Conservation (phyloP, 768 basidiomycete species). For the Obba rivulosa region DNA sequence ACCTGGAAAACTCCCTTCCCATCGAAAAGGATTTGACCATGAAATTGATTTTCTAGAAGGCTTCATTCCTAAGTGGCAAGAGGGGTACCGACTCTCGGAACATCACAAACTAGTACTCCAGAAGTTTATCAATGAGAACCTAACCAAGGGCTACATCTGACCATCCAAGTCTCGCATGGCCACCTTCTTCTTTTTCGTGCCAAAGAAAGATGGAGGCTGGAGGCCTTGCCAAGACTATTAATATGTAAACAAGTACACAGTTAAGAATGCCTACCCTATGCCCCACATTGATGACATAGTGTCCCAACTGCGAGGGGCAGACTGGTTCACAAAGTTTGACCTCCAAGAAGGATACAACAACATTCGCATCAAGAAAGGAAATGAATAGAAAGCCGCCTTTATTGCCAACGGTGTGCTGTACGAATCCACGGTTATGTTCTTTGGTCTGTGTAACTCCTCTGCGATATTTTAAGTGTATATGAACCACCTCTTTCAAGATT, state of each 20-base stretch:
- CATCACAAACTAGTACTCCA: constrained; percentile 6
- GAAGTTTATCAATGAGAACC: constrained; percentile 14
- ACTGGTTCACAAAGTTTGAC: constrained; percentile 26
- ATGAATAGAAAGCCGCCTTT: constrained; percentile 40
- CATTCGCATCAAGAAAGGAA: constrained; percentile 32
- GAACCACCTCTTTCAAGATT: constrained; percentile 27
- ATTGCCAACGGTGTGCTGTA: constrained; percentile 30
- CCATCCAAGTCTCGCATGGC: constrained; percentile 18
- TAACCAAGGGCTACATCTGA: constrained; percentile 13
- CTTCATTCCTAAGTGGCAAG: constrained; percentile 11
- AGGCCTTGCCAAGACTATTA: not conserved
- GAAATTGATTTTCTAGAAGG: constrained; percentile 27
- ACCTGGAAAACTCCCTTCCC: constrained; percentile 24
- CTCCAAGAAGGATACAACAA: constrained; percentile 26
- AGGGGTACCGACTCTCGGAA: constrained; percentile 12
- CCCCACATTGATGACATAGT: constrained; percentile 27
- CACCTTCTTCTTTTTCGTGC: constrained; percentile 23
- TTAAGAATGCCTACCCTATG: no score
- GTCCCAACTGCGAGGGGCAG: constrained; percentile 17
- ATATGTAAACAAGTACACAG: constrained; percentile 15
- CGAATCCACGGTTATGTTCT: constrained; percentile 37
- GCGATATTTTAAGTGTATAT: constrained; percentile 32
- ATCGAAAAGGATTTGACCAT: constrained; percentile 27
- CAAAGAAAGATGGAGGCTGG: constrained; percentile 25
- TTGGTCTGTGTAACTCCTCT: constrained; percentile 29